These are phyloP conservation scores for Yamadazyma kitorensis DNA, from an alignment of 805 yeast genomes.

Conservation along the genomic window DNA sequence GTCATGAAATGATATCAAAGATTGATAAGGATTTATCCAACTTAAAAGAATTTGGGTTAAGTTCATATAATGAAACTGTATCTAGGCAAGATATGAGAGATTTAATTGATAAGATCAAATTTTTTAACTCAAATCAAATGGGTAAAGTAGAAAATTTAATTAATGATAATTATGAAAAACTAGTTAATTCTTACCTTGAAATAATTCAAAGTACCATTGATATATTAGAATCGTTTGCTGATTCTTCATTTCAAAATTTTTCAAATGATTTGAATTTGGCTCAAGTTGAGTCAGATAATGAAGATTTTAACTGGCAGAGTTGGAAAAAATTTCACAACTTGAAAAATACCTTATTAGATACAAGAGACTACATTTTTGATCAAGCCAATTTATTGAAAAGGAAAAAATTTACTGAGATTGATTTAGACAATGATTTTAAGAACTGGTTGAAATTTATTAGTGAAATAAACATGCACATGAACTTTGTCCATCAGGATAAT, in stretches of 20 bases:
- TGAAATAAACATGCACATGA: conserved; percentile 44
- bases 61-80: conserved; percentile 16
- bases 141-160: conserved; percentile 22
- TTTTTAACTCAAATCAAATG: conserved; percentile 20
- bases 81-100: conserved; percentile 38
- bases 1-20: conserved; percentile 26
- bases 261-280: conserved; percentile 51
- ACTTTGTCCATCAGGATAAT: conserved; percentile 54
- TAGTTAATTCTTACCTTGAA: conserved; percentile 28
- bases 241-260: conserved; percentile 62
- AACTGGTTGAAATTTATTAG: conserved; percentile 33
- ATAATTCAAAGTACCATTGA: conserved; percentile 51
- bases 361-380: conserved; percentile 49
- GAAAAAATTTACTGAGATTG: conserved; percentile 9
- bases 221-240: conserved; percentile 71
- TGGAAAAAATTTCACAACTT: conserved; percentile 62
- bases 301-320: conserved; percentile 38
- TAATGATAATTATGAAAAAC: conserved; percentile 22
- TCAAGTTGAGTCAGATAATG: conserved; percentile 15
- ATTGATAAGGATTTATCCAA: conserved; percentile 34
- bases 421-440: conserved; percentile 36
- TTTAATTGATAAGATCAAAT: conserved; percentile 23
- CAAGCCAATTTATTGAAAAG: conserved; percentile 20
- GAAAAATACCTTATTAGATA: conserved; percentile 52
- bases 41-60: conserved; percentile 19